phyloP scores from a whole-genome alignment of 192 early-diverging fungal genomes.

The Coemansia sp. region DNA sequence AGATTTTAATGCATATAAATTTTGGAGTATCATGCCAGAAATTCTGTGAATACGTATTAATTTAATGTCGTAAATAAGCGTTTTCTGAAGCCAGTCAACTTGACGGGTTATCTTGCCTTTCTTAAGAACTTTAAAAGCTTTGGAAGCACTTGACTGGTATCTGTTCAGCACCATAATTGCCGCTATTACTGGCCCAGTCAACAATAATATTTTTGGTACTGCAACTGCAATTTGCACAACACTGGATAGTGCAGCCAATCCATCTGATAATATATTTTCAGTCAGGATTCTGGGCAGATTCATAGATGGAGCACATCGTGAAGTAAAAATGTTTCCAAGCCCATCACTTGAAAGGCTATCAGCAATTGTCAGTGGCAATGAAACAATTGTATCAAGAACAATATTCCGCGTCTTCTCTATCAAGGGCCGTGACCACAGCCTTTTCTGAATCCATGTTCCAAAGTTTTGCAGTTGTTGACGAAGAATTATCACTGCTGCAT shows the following conservation, averaged over 20 bases:
- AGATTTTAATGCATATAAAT: neutral
- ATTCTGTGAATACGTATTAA: neutral
- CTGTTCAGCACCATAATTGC: neutral
- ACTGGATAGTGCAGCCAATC: neutral
- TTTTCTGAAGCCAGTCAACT: neutral
- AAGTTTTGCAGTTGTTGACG: constrained; percentile 6
- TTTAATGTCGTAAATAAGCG: neutral
- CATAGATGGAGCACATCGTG: neutral
- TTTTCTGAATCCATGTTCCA: neutral
- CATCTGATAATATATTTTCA: neutral
- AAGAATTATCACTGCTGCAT: constrained; percentile 14
- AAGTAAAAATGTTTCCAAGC: neutral
- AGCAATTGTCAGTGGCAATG: constrained; percentile 11
- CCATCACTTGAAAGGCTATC: constrained; percentile 7
- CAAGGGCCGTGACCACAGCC: constrained; percentile 7
- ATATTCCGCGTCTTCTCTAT: neutral
- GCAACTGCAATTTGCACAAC: neutral
- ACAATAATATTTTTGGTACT: neutral
- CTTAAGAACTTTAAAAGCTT: neutral
- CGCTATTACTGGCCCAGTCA: neutral
- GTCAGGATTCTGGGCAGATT: neutral
- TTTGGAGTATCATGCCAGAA: neutral
- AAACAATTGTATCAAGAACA: neutral
- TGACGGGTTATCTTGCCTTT: neutral
- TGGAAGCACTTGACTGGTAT: neutral